These are phyloP conservation scores for Adansonia grandidieri DNA, from an alignment of 441 rosid species.

Conservation along the genomic window DNA sequence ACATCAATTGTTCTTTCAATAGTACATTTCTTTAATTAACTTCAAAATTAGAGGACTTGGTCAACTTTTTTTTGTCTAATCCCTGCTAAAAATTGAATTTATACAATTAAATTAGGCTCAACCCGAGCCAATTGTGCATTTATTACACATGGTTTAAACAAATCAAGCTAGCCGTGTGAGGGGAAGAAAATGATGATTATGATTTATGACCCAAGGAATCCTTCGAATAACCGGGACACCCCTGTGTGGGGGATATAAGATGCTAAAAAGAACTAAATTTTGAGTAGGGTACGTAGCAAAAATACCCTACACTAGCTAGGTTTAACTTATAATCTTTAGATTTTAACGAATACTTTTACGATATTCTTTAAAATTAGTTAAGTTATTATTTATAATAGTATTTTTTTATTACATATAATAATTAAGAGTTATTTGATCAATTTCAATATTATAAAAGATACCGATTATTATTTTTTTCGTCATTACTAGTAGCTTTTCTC, in stretches of 20 bases:
- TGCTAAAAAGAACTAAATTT: background rate
- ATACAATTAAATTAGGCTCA: background rate
- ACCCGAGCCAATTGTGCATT: background rate
- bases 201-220: background rate
- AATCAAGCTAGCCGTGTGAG: background rate
- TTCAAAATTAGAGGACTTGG: background rate
- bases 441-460: no score
- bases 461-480: slow-evolving; percentile 36
- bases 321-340: slow-evolving; percentile 15
- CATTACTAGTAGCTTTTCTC: slow-evolving; percentile 26
- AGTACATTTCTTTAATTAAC: background rate
- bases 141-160: background rate
- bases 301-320: slow-evolving; percentile 13
- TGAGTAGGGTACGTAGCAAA: background rate
- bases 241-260: background rate
- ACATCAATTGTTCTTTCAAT: background rate
- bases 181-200: slow-evolving; percentile 7
- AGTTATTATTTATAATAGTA: no score
- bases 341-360: background rate
- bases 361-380: no score
- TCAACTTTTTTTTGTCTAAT: background rate
- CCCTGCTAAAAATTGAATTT: background rate
- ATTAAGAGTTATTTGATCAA: no score
- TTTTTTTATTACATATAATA: no score
- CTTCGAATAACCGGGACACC: background rate